These are phyloP conservation scores for Glaciozyma martinii DNA, from an alignment of 768 basidiomycete genomes.

Conservation along the genomic window DNA sequence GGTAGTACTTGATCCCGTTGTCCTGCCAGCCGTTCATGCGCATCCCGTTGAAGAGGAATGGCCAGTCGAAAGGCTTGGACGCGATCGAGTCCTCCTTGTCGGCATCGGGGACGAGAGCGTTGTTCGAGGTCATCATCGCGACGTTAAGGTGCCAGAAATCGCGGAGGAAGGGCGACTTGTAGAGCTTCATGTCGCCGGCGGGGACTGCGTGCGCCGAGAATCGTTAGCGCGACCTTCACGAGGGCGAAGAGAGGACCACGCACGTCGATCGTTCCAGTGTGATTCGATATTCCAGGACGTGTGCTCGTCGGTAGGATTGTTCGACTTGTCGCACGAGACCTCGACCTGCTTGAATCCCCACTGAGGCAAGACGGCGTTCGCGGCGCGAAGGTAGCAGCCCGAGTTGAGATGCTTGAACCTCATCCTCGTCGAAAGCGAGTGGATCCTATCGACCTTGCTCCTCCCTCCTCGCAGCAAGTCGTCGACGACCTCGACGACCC, in stretches of 20 bases:
- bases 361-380: slow-evolving; percentile 79
- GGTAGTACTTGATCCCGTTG: slow-evolving; percentile 76
- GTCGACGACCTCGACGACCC: slow-evolving; percentile 88
- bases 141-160: slow-evolving; percentile 99
- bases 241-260: slow-evolving; percentile 41
- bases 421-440: slow-evolving; percentile 82
- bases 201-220: slow-evolving; percentile 54
- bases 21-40: slow-evolving; percentile 98
- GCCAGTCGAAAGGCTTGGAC: slow-evolving; percentile 88
- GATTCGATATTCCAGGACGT: slow-evolving; percentile 98
- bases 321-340: slow-evolving; percentile 84
- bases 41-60: slow-evolving; percentile 74
- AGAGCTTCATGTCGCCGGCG: slow-evolving; percentile 67
- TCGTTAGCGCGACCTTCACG: background rate
- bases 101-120: slow-evolving; percentile 90
- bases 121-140: slow-evolving; percentile 99
- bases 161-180: slow-evolving; percentile 81
- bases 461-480: slow-evolving; percentile 58
- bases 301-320: slow-evolving; percentile 66
- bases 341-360: slow-evolving; percentile 99
- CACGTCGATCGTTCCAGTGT: slow-evolving; percentile 90
- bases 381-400: slow-evolving; percentile 82
- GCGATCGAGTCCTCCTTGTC: slow-evolving; percentile 98
- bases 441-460: slow-evolving; percentile 54
- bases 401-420: slow-evolving; percentile 66